phyloP scores from a whole-genome alignment of 2,329 filamentous ascomycete species.

The Microcyclosporella mali region DNA sequence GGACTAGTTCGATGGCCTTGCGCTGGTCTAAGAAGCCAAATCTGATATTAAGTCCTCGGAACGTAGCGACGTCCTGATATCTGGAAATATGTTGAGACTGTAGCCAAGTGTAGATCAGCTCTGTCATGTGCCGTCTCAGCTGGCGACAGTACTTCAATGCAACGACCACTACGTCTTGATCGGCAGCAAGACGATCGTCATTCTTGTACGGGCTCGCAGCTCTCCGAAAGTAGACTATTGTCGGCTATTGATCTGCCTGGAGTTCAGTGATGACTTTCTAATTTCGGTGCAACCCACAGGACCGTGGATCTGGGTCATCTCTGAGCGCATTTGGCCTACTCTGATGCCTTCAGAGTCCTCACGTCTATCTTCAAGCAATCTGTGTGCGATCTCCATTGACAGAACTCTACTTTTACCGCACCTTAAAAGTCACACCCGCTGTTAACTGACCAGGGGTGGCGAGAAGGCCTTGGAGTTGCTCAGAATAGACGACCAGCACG shows the following conservation, averaged over 20 bases:
- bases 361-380: slow-evolving; percentile 36
- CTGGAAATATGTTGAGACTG: slow-evolving; percentile 21
- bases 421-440: slow-evolving; percentile 3
- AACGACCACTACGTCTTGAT: slow-evolving; percentile 15
- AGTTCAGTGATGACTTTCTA: no score
- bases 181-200: slow-evolving; percentile 11
- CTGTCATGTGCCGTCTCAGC: neutral
- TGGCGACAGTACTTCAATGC: slow-evolving; percentile 8
- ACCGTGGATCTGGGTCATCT: slow-evolving; percentile 32
- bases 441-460: slow-evolving; percentile 9
- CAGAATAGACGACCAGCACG: slow-evolving; percentile 8
- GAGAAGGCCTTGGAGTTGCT: slow-evolving; percentile 10
- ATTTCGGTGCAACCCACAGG: neutral
- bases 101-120: slow-evolving; percentile 17
- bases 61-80: slow-evolving; percentile 22
- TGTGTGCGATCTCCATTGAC: slow-evolving; percentile 13
- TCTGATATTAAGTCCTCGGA: slow-evolving; percentile 22
- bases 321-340: slow-evolving; percentile 26
- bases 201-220: slow-evolving; percentile 15
- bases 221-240: slow-evolving; percentile 6
- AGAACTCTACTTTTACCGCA: neutral
- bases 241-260: no score
- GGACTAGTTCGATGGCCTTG: slow-evolving; percentile 34
- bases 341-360: slow-evolving; percentile 27
- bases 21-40: slow-evolving; percentile 33